Evolutionary conservation across 352 stramenopile genomes (phyloP).

Genomic region (Pythium brachiatum): DNA sequence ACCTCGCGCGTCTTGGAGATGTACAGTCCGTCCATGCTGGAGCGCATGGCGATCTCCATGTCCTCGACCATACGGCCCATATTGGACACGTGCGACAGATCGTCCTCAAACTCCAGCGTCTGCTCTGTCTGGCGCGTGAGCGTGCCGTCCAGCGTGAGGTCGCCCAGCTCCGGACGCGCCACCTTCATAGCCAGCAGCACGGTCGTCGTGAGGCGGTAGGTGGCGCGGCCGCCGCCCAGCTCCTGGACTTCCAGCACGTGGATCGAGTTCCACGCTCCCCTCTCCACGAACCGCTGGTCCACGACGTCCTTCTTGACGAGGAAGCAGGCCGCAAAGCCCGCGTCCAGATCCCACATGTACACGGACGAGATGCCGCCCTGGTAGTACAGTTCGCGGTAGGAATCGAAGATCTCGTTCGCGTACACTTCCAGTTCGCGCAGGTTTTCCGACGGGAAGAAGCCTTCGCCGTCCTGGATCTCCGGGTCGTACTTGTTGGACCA

Average conservation of each 20-base stretch:
- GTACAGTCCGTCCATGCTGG: conserved; percentile 91
- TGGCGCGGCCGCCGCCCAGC: conserved; percentile 37
- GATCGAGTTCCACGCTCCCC: conserved; percentile 93
- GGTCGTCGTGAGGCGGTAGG: conserved; percentile 92
- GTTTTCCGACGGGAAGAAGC: conserved; percentile 88
- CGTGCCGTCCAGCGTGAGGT: conserved; percentile 89
- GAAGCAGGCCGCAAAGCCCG: conserved; percentile 92
- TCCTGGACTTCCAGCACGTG: conserved; percentile 93
- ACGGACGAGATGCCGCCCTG: conserved; percentile 91
- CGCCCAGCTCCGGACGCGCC: conserved; percentile 71
- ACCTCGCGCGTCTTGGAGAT: conserved; percentile 95
- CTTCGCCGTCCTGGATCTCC: conserved; percentile 70
- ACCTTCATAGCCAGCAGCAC: conserved; percentile 91
- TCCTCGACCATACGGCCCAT: conserved; percentile 96
- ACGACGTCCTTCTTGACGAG: conserved; percentile 92
- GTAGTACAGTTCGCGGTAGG: conserved; percentile 97
- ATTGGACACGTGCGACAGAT: conserved; percentile 90
- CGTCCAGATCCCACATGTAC: conserved; percentile 96
- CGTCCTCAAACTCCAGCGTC: conserved; percentile 67
- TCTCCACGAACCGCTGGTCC: conserved; percentile 77
- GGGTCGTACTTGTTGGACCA: conserved; percentile 94
- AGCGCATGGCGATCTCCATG: conserved; percentile 94
- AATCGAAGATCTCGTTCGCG: conserved; percentile 96
- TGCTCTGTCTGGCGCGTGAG: conserved; percentile 84
- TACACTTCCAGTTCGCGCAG: conserved; percentile 90